A percentile compares a stretch with the other conserved stretches of the same genome.
These are phyloP conservation scores for Ceratocystis cubensis DNA, from an alignment of 2,329 filamentous ascomycete species.

Conservation along the genomic window DNA sequence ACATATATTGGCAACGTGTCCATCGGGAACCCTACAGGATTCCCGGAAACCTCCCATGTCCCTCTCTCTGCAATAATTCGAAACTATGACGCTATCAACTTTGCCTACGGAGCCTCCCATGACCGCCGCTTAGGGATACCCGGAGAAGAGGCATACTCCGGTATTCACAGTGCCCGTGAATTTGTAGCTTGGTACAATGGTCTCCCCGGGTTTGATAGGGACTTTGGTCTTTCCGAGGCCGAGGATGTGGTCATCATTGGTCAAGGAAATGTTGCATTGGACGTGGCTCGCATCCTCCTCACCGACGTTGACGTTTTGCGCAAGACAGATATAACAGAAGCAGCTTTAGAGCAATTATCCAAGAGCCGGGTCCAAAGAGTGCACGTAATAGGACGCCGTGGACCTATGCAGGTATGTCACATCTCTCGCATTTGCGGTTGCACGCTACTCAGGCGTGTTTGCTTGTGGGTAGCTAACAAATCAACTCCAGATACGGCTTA, in stretches of 20 bases:
- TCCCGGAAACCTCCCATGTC: conserved; percentile 26
- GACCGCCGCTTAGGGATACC: conserved; percentile 69
- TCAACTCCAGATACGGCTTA: conserved; percentile 62
- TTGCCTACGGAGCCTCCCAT: conserved; percentile 81
- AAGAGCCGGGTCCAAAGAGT: conserved; percentile 66
- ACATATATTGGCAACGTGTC: conserved; percentile 84
- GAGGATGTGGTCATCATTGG: conserved; percentile 82
- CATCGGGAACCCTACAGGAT: conserved; percentile 44
- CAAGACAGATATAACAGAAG: conserved; percentile 78
- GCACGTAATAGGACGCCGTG: conserved; percentile 75
- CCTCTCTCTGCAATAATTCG: conserved; percentile 51
- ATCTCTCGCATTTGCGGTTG: conserved; percentile 25
- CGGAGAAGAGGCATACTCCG: conserved; percentile 59
- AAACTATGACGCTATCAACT: conserved; percentile 84
- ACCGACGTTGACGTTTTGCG: conserved; percentile 59
- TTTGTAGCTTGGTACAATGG: conserved; percentile 99
- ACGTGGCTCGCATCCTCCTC: conserved; percentile 80
- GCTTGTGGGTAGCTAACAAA: conserved; percentile 12
- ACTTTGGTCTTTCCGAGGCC: conserved; percentile 53
- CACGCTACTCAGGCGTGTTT: neutral
- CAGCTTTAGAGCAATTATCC: conserved; percentile 61
- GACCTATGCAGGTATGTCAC: conserved; percentile 57
- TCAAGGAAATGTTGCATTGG: conserved; percentile 90
- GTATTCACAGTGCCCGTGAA: conserved; percentile 75
- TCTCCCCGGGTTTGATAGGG: conserved; percentile 61